Base-by-base conservation (phyloP, 768 basidiomycete species). In the Suillus subalutaceus region DNA sequence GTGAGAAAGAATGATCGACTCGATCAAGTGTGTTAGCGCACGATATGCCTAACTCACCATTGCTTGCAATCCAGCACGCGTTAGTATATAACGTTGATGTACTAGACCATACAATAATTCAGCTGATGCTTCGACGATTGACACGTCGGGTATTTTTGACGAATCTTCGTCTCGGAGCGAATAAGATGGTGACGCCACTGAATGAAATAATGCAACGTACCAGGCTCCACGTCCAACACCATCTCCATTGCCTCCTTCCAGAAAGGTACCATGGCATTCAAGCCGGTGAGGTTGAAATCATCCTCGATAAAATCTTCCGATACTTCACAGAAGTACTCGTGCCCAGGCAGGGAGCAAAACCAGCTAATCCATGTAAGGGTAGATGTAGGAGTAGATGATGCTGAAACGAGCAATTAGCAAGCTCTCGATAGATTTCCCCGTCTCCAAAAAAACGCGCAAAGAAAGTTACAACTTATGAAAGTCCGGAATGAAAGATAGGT, bases 171-270 rank as follows among this genome's bases (percentile, higher is more conserved):
- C 91, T 91, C 65, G 64, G 63, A 69, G 20, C 63, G 66, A 53
- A 50, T 73, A 69, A 69, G 73, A 72, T 70, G 70, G 60, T 53
- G 26, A 30, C n/a, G 44, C 15, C 18, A 44, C n/a, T 15, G 38
- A 68, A 63, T 63, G 60, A 32, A 63, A 32, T 67, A 69, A 67
- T 41, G 12, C 32, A 37, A 77, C 90, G 77, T 76, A 96, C 97
- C 96, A 83, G 97, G 95, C 80, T 99, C 97, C 63, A 99, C 97
- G 80, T 99, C 97, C 70, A 99, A 80, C 18, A 99, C 95, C 97
- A 99, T 99, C 82, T 99, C 97, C 91, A 99, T 93, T 55, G 97
- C 97, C 78, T 99, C 97, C 78, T 98, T 99, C 95, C 97, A 99
- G 77, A 99, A 99, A 9, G 97, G 97, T 20, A 99, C 97, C 90